Base-by-base conservation (phyloP, 306 rosid species). In the Canavalia ensiformis region DNA sequence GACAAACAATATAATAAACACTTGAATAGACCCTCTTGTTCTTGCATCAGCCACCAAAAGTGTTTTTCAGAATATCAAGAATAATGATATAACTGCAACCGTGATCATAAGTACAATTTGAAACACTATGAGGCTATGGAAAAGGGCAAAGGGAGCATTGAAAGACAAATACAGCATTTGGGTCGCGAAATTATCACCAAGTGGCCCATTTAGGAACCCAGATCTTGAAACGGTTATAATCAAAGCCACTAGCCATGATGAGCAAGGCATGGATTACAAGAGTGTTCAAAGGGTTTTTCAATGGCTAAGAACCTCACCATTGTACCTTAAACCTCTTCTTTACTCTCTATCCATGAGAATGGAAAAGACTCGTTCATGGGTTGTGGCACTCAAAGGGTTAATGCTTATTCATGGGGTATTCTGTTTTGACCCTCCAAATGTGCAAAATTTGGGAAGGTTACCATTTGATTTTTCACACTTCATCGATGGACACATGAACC, bases 161-260 rank as follows among this genome's bases (percentile, higher is more conserved):
- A 94, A 94, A 12, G 98, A 94, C 77, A 85, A 33, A 67, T 88
- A 78, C 50, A 88, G 94, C 91, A 89, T 94, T 11, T 88, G 75
- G 89, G 65, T 78, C 0, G 93, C 92, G 8, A 84, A 74, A 67
- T 58, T 94, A 3, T 81, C 92, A 0, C 85, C 90, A 2, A 57
- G 83, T 33, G 86, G 89, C 0, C 64, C 87, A 0, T 81, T 80
- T 63, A 76, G 91, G 1, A 91, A 91, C 69, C 89, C 98, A 0
- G 87, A 86, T 28, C 91, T 92, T 0, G 93, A 94, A 75, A 81
- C 86, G 0, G 76, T 83, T 18, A 76, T 94, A 66, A 92, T 94
- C 60, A 91, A 90, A 75, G 93, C 98, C 31, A 94, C 98, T 1
- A 92, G 93, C 89, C 98, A 94, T 69, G 93, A 92, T 76, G 93